Evolutionary conservation across 2,329 filamentous ascomycete species (phyloP).

Genomic region (Delphinella strobiligena): DNA sequence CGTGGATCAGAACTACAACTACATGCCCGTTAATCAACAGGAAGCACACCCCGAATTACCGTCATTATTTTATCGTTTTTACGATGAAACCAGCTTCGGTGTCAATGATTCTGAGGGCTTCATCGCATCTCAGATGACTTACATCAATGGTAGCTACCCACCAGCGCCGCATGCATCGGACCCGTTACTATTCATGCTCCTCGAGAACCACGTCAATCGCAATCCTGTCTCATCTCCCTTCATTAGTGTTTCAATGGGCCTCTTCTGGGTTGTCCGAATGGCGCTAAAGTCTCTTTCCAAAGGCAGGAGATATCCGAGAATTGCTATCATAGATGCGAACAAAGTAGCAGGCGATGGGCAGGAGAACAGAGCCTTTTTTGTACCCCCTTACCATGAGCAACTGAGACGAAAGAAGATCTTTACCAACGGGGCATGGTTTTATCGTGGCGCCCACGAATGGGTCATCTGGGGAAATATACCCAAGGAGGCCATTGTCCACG

Average conservation of each 20-base stretch:
- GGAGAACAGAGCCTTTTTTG: background rate
- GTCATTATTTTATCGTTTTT: background rate
- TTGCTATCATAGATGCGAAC: background rate
- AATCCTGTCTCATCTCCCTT: background rate
- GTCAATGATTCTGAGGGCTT: background rate
- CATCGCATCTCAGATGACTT: background rate
- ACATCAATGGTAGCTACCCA: background rate
- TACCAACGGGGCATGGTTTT: background rate
- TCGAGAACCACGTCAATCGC: background rate
- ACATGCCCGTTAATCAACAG: background rate
- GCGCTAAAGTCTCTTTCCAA: slow-evolving; percentile 2
- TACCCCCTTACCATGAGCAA: background rate
- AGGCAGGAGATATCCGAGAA: background rate
- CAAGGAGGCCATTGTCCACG: background rate
- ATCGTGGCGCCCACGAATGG: slow-evolving; percentile 1
- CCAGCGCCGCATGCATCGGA: background rate
- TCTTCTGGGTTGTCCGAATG: slow-evolving; percentile 1
- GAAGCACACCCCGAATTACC: slow-evolving; percentile 2
- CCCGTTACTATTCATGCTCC: no score
- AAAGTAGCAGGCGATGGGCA: background rate
- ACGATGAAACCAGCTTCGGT: background rate
- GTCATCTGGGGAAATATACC: background rate
- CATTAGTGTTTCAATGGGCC: slow-evolving; percentile 1
- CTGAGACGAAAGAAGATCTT: background rate
- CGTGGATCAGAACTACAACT: background rate